Conservation (phyloP, 352 stramenopile species). For the Globisporangium carolinianum region DNA sequence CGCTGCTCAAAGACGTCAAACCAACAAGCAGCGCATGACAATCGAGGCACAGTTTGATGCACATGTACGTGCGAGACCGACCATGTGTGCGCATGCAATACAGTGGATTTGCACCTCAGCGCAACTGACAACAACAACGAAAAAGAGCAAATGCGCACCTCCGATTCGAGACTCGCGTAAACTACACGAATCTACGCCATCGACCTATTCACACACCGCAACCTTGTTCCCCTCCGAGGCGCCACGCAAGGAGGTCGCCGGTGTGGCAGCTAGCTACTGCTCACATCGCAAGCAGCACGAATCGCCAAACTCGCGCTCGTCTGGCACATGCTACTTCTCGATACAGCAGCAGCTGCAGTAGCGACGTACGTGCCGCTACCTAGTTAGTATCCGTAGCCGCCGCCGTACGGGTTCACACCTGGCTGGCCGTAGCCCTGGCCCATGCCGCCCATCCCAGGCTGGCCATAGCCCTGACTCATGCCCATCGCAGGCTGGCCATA, state of each 20-base stretch:
- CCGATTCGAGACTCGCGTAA: neutral
- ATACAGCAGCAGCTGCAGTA: neutral
- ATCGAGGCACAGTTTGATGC: too few species aligned
- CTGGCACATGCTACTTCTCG: too few species aligned
- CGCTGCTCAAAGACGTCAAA: too few species aligned
- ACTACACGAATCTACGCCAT: neutral
- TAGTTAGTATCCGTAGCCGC: conserved; percentile 28
- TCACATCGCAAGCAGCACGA: neutral
- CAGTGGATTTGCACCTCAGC: too few species aligned
- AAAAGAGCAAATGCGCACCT: neutral
- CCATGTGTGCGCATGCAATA: too few species aligned
- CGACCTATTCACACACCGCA: neutral
- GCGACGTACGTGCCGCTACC: too few species aligned
- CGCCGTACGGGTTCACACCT: conserved; percentile 44
- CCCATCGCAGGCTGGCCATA: conserved; percentile 22
- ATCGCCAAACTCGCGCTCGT: neutral
- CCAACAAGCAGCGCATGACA: too few species aligned
- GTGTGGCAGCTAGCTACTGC: too few species aligned
- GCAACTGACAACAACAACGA: neutral
- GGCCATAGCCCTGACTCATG: conserved; percentile 43
- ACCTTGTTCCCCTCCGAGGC: neutral
- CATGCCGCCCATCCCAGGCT: conserved; percentile 29
- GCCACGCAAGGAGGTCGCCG: too few species aligned
- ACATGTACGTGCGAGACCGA: too few species aligned
- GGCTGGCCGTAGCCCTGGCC: conserved; percentile 40